Base-by-base conservation (phyloP, 768 basidiomycete genomes). In the Mycena floridula region DNA sequence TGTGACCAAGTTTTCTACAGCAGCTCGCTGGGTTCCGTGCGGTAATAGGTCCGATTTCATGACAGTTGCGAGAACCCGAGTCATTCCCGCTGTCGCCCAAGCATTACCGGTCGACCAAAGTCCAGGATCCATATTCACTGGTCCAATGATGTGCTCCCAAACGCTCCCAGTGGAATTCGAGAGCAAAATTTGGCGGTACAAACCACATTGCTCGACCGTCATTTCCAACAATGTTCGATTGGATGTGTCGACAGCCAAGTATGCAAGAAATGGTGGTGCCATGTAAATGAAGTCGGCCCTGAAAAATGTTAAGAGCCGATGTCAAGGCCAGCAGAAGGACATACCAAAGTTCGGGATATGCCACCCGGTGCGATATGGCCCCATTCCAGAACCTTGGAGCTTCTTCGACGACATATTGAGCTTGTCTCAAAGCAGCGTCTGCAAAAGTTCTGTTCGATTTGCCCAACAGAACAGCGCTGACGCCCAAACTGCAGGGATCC, bases 261-360 rank as follows among this genome's bases (percentile, higher is more conserved):
- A 91, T 0, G 90, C 88, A 8, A 93, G 63, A 59, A 91, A 94
- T 0, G 89, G 87, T 1, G 89, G 89, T 0, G 83, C 84, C 78
- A 77, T 78, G 56, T 72, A 77, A 3, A 74, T 55, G 41, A 73
- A 79, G 53, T 78, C 50, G 8, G 50, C 46, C 49, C 49, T 46
- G 25, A 37, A 8, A 13, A 22, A 41, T 11, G 24, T 41, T 11
- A 25, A 20, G 37, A 11, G 9, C 18, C 9, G 12, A 38, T 38
- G 20, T 23, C 40, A 24, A 11, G 20, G 37, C 21, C 8, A 42
- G 40, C 12, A 7, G 26, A 42, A 24, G 20, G 9, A 13, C 5
- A 48, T 40, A 73, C 73, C 73, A 76, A 7, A 74, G 56, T 39
- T 73, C 72, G 16, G 68, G 50, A 8, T 58, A 49, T 25, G 53